phyloP scores from a whole-genome alignment of 2,329 filamentous ascomycete species.

The Fusarium coicis region DNA sequence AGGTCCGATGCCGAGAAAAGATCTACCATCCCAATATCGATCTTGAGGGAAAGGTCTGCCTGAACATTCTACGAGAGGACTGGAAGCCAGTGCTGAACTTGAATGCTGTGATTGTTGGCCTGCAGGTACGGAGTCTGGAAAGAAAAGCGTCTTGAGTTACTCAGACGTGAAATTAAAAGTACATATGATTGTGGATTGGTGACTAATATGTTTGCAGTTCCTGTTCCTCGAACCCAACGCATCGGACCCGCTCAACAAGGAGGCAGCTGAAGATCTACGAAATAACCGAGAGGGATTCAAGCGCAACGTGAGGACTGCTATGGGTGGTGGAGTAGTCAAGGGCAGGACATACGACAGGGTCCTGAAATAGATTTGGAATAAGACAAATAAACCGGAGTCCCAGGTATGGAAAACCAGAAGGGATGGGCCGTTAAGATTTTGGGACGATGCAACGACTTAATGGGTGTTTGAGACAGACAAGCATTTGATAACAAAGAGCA shows the following conservation, averaged over 20 bases:
- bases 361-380: constrained; percentile 62
- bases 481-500: constrained; percentile 27
- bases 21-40: constrained; percentile 99
- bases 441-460: constrained; percentile 19
- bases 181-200: neutral
- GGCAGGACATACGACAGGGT: constrained; percentile 82
- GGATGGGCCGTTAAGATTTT: constrained; percentile 8
- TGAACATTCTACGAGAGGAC: constrained; percentile 97
- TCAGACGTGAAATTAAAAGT: neutral
- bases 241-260: constrained; percentile 97
- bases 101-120: constrained; percentile 93
- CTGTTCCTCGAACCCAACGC: constrained; percentile 98
- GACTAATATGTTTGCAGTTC: constrained; percentile 68
- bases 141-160: neutral
- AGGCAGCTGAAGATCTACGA: constrained; percentile 92
- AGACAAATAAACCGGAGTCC: constrained; percentile 10
- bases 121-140: constrained; percentile 69
- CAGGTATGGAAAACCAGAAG: constrained; percentile 3
- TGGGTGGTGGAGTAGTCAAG: constrained; percentile 82
- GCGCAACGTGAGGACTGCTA: constrained; percentile 85
- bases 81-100: constrained; percentile 99
- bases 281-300: constrained; percentile 89
- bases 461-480: constrained; percentile 18
- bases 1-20: constrained; percentile 96
- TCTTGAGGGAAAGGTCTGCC: constrained; percentile 94